phyloP scores from a whole-genome alignment of 2,329 filamentous ascomycete genomes.

The Verticillium nonalfalfae region DNA sequence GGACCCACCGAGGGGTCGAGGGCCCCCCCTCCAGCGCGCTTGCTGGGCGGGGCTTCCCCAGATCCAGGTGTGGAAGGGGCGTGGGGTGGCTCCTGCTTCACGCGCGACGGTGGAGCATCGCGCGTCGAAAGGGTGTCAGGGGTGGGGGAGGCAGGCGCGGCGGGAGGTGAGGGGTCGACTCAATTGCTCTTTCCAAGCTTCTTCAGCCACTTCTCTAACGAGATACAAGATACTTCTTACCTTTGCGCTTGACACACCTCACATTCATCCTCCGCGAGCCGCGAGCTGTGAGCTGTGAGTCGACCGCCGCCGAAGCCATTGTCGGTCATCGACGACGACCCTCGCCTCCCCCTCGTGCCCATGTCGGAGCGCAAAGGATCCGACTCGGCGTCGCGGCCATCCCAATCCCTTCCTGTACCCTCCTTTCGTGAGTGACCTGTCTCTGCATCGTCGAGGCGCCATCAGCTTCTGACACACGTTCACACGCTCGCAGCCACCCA shows the following conservation, averaged over 20 bases:
- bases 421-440: slow-evolving; percentile 40
- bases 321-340: background rate
- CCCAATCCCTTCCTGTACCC: slow-evolving; percentile 36
- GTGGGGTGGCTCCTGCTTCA: background rate
- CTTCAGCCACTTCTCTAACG: background rate
- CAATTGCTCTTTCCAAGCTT: background rate
- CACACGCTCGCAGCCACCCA: slow-evolving; percentile 44
- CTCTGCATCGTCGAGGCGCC: slow-evolving; percentile 1
- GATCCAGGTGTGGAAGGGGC: background rate
- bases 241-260: background rate
- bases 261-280: too few relatives aligned
- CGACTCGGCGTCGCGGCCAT: slow-evolving; percentile 7
- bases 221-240: background rate
- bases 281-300: background rate
- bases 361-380: slow-evolving; percentile 11
- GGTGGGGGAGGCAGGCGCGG: background rate
- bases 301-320: background rate
- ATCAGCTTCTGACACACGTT: slow-evolving; percentile 18
- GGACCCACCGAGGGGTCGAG: slow-evolving; percentile 8
- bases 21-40: slow-evolving; percentile 3
- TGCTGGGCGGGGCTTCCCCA: background rate
- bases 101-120: background rate
- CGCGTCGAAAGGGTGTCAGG: background rate
- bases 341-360: slow-evolving; percentile 2
- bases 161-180: background rate